Evolutionary conservation across 2,329 filamentous ascomycete species (phyloP).

Genomic region (Neonectria coccinea): DNA sequence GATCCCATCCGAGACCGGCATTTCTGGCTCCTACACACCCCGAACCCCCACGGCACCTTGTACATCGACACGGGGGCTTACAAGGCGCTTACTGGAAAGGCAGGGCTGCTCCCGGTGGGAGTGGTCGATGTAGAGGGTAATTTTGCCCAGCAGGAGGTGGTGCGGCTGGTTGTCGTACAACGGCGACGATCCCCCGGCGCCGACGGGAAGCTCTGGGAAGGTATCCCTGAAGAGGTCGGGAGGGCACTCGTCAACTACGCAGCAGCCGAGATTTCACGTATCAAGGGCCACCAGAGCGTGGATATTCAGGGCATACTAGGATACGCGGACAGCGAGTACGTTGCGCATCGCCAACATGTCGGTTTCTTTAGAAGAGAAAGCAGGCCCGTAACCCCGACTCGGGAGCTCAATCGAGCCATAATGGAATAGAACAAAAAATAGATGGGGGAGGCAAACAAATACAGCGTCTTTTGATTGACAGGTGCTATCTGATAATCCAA

Average conservation of each 20-base stretch:
- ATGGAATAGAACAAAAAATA: constrained; percentile 36
- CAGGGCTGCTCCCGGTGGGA: constrained; percentile 89
- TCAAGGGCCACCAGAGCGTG: constrained; percentile 84
- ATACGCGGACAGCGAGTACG: constrained; percentile 95
- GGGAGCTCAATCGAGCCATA: constrained; percentile 38
- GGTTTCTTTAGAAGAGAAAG: constrained; percentile 74
- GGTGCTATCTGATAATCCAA: constrained; percentile 41
- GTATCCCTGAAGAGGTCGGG: constrained; percentile 78
- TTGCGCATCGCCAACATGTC: constrained; percentile 88
- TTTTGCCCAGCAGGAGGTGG: constrained; percentile 93
- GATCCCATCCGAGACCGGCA: constrained; percentile 91
- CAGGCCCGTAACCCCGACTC: constrained; percentile 63
- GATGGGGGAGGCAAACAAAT: constrained; percentile 33
- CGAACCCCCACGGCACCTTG: constrained; percentile 88
- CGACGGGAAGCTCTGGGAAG: constrained; percentile 62
- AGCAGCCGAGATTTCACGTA: constrained; percentile 82
- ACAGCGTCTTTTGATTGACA: constrained; percentile 38
- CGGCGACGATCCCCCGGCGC: constrained; percentile 57
- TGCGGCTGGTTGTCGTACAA: constrained; percentile 84
- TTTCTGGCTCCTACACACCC: constrained; percentile 96
- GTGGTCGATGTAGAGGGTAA: constrained; percentile 88
- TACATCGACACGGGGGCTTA: constrained; percentile 95
- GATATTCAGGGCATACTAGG: constrained; percentile 85
- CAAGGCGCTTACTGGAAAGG: constrained; percentile 82
- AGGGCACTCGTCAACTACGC: constrained; percentile 93